Conservation (phyloP, 108 stramenopile species). For the Skeletonema menzelii region DNA sequence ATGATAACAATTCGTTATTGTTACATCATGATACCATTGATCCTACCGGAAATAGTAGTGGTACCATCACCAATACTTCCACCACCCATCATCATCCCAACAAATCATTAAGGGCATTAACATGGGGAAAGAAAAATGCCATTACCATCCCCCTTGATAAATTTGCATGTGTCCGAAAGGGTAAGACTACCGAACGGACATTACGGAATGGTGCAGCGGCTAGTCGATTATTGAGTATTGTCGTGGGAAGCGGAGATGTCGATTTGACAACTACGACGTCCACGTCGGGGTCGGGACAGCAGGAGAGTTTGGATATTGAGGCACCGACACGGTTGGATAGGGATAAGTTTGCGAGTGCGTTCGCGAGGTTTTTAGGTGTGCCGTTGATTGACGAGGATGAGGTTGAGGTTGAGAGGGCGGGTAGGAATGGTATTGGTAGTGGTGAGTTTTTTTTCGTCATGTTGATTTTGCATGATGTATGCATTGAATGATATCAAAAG, state of each 20-base stretch:
- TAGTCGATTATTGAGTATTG: conserved; percentile 60
- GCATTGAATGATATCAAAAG: background rate
- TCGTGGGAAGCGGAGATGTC: conserved; percentile 43
- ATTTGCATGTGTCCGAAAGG: conserved; percentile 72
- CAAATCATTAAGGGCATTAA: conserved; percentile 41
- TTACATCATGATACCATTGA: background rate
- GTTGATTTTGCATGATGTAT: background rate
- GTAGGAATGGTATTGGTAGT: background rate
- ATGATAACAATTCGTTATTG: conserved; percentile 9
- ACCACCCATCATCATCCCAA: background rate
- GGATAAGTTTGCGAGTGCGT: conserved; percentile 88
- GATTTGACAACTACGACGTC: background rate
- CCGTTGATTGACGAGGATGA: conserved; percentile 55
- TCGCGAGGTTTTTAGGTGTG: conserved; percentile 73
- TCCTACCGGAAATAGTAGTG: background rate
- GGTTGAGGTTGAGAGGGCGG: background rate
- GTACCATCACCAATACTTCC: background rate
- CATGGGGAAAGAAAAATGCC: conserved; percentile 88
- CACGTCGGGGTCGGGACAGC: background rate
- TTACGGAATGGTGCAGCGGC: conserved; percentile 57
- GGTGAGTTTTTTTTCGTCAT: background rate
- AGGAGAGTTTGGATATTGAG: conserved; percentile 79
- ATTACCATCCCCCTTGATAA: conserved; percentile 60
- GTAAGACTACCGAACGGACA: conserved; percentile 84
- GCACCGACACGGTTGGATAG: conserved; percentile 84